phyloP scores from a whole-genome alignment of 352 stramenopile genomes.

The Globisporangium cylindrosporum region DNA sequence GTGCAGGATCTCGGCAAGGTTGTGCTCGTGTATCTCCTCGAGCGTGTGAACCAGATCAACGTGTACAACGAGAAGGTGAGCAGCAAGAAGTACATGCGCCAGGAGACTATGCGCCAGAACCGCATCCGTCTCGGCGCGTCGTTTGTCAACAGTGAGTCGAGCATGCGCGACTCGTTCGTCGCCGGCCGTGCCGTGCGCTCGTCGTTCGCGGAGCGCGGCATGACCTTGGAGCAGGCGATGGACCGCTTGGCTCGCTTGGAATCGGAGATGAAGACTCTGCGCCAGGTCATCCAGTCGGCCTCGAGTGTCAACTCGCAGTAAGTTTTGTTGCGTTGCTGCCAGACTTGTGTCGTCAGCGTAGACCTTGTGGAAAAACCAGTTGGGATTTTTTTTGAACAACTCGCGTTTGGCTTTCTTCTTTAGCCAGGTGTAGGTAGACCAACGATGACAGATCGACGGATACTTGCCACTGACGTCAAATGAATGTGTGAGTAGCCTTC shows the following conservation, averaged over 20 bases:
- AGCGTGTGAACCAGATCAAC: conserved; percentile 56
- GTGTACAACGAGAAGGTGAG: conserved; percentile 55
- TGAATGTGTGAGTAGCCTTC: background rate
- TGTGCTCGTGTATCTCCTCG: conserved; percentile 54
- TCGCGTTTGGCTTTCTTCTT: background rate
- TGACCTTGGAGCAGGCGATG: conserved; percentile 73
- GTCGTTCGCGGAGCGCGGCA: conserved; percentile 51
- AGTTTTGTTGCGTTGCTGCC: conserved; percentile 7
- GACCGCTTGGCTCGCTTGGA: conserved; percentile 67
- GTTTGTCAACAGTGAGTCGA: conserved; percentile 59
- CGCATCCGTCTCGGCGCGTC: conserved; percentile 71
- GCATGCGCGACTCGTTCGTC: conserved; percentile 77
- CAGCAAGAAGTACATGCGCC: conserved; percentile 54
- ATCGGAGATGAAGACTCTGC: conserved; percentile 61
- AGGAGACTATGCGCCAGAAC: conserved; percentile 74
- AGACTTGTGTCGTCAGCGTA: conserved; percentile 10
- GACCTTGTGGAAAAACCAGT: conserved; percentile 7
- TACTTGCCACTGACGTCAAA: background rate
- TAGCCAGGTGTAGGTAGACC: background rate
- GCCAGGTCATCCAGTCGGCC: conserved; percentile 50
- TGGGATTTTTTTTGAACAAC: conserved; percentile 7
- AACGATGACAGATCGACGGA: background rate
- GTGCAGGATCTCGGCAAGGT: conserved; percentile 85
- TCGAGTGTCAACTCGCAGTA: conserved; percentile 15
- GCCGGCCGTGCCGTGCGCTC: conserved; percentile 61